Evolutionary conservation across 768 basidiomycete species (phyloP), one percentile per base, ranked within the genome.

Genomic region (Phaeotremella fagi): DNA sequence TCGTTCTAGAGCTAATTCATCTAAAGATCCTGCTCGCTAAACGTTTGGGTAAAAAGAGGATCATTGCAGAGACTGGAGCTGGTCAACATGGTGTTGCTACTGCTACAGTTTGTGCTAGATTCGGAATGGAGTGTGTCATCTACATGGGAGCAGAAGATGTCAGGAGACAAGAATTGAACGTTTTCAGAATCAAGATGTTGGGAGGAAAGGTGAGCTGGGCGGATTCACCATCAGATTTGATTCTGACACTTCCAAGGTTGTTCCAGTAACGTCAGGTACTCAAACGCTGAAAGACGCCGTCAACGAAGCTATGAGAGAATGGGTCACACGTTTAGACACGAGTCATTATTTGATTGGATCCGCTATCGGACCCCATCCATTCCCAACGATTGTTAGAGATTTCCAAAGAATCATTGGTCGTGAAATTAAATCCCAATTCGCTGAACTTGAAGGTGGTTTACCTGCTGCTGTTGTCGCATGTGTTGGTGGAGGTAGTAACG

Each of bases 91-190:
- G 95, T 72, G 95, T 99, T 26, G 95, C 95, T 20, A 98, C 95
- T 43, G 95, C 95, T 1, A 99, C 95, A 4, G 95, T 90, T 22
- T 98, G 95, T 63, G 95, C 95, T 22, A 87, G 88, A 64, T 99
- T 98, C 64, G 92, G 89, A 4, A 73, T 98, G 80, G 85, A 95
- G 75, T 99, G 95, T 71, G 76, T 94, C 62, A 81, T 99, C 68
- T 99, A 92, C 77, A 99, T 99, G 95, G 95, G 95, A 47, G 83
- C 89, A 23, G 95, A 97, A 75, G 95, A 98, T 71, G 92, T 97
- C 15, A 83, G 90, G 24, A 82, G 95, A 36, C 95, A 99, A 75
- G 90, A 90, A 16, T 75, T 99, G 61, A 99, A 98, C 77, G 94
- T 98, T 22, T 99, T 99, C 82, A 81, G 94, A 44, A 99, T 98